Evolutionary conservation across 257 asterid species (phyloP).

Genomic region (Nicotiana tomentosiformis): DNA sequence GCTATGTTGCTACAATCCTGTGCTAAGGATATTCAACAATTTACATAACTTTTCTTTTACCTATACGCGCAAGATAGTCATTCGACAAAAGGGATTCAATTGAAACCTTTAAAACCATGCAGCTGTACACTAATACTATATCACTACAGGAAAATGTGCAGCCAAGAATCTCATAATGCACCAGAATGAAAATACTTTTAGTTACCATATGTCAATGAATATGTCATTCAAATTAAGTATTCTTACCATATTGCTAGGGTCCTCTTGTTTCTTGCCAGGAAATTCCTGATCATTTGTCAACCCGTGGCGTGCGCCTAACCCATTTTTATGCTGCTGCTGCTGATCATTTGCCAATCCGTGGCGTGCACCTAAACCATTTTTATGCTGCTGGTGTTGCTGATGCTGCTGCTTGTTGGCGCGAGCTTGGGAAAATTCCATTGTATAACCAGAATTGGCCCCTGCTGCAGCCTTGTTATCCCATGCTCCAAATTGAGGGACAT

Average conservation of each 20-base stretch:
- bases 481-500: conserved; percentile 3
- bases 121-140: too few species aligned
- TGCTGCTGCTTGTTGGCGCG: neutral
- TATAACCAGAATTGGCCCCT: neutral
- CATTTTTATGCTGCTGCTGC: neutral
- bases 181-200: too few species aligned
- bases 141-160: too few species aligned
- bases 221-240: neutral
- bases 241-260: neutral
- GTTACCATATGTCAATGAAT: too few species aligned
- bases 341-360: neutral
- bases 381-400: neutral
- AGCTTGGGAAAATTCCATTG: conserved; percentile 1
- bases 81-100: too few species aligned
- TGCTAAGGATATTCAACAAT: too few species aligned
- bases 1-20: too few species aligned
- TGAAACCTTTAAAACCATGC: too few species aligned
- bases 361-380: neutral
- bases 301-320: neutral
- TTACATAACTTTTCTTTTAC: too few species aligned
- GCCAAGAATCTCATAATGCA: too few species aligned
- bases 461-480: neutral
- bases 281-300: neutral
- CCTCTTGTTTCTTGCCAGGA: neutral
- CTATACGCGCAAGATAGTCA: too few species aligned